Evolutionary conservation across 208 protist genomes (phyloP), one percentile per base, ranked within the genome.

Genomic region (Trypanosoma congolense): DNA sequence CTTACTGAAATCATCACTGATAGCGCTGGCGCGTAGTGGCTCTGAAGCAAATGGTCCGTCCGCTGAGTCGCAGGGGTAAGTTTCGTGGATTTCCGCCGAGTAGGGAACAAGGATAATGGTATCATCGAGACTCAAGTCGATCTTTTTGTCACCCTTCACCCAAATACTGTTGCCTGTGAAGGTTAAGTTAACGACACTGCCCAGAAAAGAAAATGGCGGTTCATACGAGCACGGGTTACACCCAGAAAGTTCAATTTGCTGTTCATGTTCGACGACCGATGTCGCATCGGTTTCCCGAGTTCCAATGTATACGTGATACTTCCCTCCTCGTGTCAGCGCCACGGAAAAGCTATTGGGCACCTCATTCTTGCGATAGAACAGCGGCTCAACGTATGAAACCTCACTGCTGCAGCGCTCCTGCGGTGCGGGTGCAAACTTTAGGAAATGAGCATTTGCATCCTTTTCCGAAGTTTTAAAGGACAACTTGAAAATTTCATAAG

Each of bases 201-300:
- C 75, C 29, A 82, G 47, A 4, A 91, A 80, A 3, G 64, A 67
- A 73, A 89, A 88, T 36, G 56, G 52, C 8, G 89, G 89, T 10
- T 49, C 54, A 53, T 92, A 76, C 18, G 36, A 43, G 67, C 89
- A 95, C 18, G 89, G 89, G 42, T 95, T 82, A 70, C 89, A 95
- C 22, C 56, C 6, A 16, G 59, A 72, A 14, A 95, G 59, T 22
- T 70, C 71, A 10, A 95, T 59, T 43, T 51, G 42, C 8, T 65
- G 74, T 43, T 19, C 26, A 58, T 91, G 76, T 28, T 71, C 83
- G 40, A 92, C 85, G 66, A 73, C 73, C 21, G 75, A 70, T 33
- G 70, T 61, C n/a, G 22, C 21, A 8, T 57, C 67, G 38, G 53
- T 41, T 29, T 56, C 42, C 24, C 63, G 38, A 3, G 65, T 73